phyloP scores from a whole-genome alignment of 140 eudicot genomes.

The Bidens hawaiensis region DNA sequence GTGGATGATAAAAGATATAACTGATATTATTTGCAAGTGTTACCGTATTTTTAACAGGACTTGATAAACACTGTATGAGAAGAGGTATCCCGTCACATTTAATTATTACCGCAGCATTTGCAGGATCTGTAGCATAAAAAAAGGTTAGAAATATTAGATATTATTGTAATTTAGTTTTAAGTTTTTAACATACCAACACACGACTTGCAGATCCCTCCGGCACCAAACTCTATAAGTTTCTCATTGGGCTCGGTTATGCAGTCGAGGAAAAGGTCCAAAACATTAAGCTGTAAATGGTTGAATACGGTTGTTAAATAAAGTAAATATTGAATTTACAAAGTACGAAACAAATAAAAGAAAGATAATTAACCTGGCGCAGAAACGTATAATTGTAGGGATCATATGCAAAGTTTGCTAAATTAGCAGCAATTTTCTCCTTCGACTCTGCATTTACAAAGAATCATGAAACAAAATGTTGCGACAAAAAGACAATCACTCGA shows the following conservation, averaged over 20 bases:
- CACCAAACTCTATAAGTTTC: constrained; percentile 79
- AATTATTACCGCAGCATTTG: constrained; percentile 53
- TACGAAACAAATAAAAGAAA: not conserved
- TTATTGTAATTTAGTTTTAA: not conserved
- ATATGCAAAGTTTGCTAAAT: constrained; percentile 88
- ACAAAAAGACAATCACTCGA: not conserved
- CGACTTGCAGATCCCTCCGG: constrained; percentile 83
- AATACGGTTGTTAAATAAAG: not conserved
- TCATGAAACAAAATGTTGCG: not conserved
- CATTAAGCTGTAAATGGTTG: constrained; percentile 59
- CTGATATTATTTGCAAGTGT: constrained; percentile 3
- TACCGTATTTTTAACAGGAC: constrained; percentile 83
- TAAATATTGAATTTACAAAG: not conserved
- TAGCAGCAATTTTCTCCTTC: constrained; percentile 79
- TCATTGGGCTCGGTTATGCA: constrained; percentile 88
- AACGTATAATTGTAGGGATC: constrained; percentile 82
- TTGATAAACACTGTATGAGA: constrained; percentile 69
- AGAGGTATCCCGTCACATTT: constrained; percentile 71
- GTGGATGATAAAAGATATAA: not conserved
- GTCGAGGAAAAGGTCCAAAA: constrained; percentile 84
- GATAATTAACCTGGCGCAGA: constrained; percentile 54
- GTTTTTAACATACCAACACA: constrained; percentile 72
- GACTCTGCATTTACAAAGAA: constrained; percentile 37
- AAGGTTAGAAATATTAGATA: too few species aligned
- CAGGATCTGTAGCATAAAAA: constrained; percentile 42